These are phyloP conservation scores for Collybiopsis luxurians DNA, from an alignment of 768 basidiomycete species.

Conservation along the genomic window DNA sequence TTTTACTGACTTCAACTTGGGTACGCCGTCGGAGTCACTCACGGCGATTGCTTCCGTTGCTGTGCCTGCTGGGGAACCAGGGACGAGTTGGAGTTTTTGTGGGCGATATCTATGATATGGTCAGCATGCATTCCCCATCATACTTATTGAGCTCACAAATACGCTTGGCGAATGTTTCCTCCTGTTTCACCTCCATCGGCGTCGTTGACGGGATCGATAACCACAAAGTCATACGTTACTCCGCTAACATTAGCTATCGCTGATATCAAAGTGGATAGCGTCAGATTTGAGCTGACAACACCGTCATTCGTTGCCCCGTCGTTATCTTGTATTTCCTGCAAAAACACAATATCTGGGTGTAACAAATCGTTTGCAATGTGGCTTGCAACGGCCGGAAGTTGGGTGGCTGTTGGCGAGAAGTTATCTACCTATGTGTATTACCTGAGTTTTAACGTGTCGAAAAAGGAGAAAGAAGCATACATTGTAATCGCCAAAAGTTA, in stretches of 20 bases:
- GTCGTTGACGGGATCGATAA: slow-evolving; percentile 50
- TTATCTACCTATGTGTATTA: slow-evolving; percentile 48
- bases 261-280: slow-evolving; percentile 44
- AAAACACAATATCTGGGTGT: slow-evolving; percentile 56
- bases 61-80: slow-evolving; percentile 44
- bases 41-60: slow-evolving; percentile 42
- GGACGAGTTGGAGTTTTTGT: slow-evolving; percentile 45
- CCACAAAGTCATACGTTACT: slow-evolving; percentile 45
- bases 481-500: slow-evolving; percentile 63
- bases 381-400: slow-evolving; percentile 45
- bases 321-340: slow-evolving; percentile 67
- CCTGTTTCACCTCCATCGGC: slow-evolving; percentile 61
- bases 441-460: slow-evolving; percentile 1
- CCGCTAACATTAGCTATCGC: slow-evolving; percentile 43
- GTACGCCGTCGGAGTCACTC: slow-evolving; percentile 24
- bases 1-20: slow-evolving; percentile 30
- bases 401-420: slow-evolving; percentile 45
- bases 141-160: slow-evolving; percentile 34
- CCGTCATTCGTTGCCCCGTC: slow-evolving; percentile 52
- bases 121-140: too few species aligned
- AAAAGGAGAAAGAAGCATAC: slow-evolving; percentile 24
- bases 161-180: slow-evolving; percentile 61
- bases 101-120: slow-evolving; percentile 38
- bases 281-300: slow-evolving; percentile 49
- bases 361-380: slow-evolving; percentile 50